Evolutionary conservation across 345 rosid genomes (phyloP), one percentile per base, ranked within the genome.

Genomic region (Salix suchowensis): DNA sequence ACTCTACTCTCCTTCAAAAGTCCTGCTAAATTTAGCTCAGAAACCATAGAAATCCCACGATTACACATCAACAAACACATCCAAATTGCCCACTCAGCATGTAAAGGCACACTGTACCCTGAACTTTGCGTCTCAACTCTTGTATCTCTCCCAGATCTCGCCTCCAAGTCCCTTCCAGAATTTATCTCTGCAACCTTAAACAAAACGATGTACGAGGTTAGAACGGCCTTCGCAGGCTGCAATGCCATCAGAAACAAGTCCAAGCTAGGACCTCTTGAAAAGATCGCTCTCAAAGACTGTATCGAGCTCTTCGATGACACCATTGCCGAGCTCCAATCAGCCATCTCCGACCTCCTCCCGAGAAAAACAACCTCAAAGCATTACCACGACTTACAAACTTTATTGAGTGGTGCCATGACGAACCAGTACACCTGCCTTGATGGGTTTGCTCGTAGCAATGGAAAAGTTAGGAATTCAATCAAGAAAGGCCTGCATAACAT

Each of bases 351-450:
- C 70, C 92, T 94, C 77, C 75, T 80, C 14, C 60, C 77, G 4
- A 67, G 28, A 15, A 80, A 74, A 44, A 75, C 83, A 42, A 65
- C 81, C 21, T 55, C 88, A 19, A 46, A 65, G 64, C 79, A 84
- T 73, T 76, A 68, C 88, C 85, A 85, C 58, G 88, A 87, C 75
- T 64, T 92, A 78, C 89, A 83, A 61, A 91, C 95, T 44, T 73
- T 94, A 50, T 78, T 92, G 24, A 91, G 94, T 79, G 89, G 79
- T 19, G 91, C 97, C 65, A 91, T 92, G 87, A 92, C 97, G 23
- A 90, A 92, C 77, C 95, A 91, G 86, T 91, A 89, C 88, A 94
- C 98, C 61, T 94, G 97, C 71, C 97, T 94, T 10, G 95, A 92
- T 42, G 97, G 98, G 77, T 91, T 94, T 39, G 84, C 85, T 15